Evolutionary conservation across 2,329 filamentous ascomycete species (phyloP).

Genomic region (Westerdykella ornata): DNA sequence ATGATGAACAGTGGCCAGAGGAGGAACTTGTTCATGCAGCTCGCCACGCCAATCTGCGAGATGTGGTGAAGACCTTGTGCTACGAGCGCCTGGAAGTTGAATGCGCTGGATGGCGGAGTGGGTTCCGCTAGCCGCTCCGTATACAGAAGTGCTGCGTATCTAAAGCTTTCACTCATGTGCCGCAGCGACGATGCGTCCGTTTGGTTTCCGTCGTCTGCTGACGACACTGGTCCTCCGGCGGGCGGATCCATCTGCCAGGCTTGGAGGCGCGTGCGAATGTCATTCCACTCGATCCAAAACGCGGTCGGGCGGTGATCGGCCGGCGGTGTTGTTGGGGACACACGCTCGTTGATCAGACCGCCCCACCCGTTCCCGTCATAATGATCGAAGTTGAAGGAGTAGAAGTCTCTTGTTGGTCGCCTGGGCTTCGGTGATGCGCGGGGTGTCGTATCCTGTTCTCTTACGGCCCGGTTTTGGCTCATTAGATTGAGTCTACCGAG

Average conservation of each 20-base stretch:
- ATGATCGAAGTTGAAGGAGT: constrained; percentile 49
- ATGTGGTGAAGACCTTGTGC: constrained; percentile 78
- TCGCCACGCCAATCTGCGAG: constrained; percentile 65
- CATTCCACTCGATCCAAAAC: constrained; percentile 87
- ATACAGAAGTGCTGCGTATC: constrained; percentile 81
- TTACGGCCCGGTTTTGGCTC: constrained; percentile 57
- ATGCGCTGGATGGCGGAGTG: constrained; percentile 62
- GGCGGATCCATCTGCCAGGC: constrained; percentile 62
- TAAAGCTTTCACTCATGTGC: constrained; percentile 83
- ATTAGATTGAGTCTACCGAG: constrained; percentile 79
- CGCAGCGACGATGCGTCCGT: constrained; percentile 43
- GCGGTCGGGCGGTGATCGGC: constrained; percentile 50
- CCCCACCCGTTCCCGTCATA: constrained; percentile 64
- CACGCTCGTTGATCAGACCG: constrained; percentile 48
- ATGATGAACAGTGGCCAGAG: constrained; percentile 90
- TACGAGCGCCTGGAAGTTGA: constrained; percentile 77
- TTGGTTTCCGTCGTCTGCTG: constrained; percentile 3
- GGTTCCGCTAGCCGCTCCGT: constrained; percentile 81
- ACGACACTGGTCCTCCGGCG: constrained; percentile 21
- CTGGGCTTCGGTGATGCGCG: constrained; percentile 29
- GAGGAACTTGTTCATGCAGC: constrained; percentile 75
- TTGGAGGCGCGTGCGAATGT: constrained; percentile 67
- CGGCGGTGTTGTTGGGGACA: constrained; percentile 36
- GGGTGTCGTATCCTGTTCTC: constrained; percentile 30
- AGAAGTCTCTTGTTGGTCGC: constrained; percentile 43